Base-by-base conservation (phyloP, 768 basidiomycete species). In the Boletus subparvulus region DNA sequence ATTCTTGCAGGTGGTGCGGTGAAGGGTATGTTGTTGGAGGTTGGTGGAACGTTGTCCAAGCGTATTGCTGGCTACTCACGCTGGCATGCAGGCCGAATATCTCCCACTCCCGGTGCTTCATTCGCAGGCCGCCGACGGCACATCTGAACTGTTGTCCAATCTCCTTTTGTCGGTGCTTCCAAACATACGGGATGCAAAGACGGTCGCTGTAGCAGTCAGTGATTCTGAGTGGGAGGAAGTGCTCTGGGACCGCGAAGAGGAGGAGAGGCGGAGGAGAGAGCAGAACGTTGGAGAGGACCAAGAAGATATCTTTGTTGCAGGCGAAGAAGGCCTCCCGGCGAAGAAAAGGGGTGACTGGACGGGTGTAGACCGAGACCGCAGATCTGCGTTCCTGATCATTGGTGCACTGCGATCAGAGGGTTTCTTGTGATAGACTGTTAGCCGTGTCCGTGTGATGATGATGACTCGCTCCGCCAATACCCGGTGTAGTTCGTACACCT, bases 1-100 rank as follows among this genome's bases (percentile, higher is more conserved):
- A 79, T 83, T 42, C 75, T 90, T 19, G 82, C 87, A 21, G 88
- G 89, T 21, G 89, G 90, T 33, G 83, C 82, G 7, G 77, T 88
- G 4, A 90, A 85, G 65, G 90, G 90, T n/a, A 90, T 93, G 87
- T 76, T 93, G 40, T 75, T 93, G 28, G 90, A 93, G 83, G 90
- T 89, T 56, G 56, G 73, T 59, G 30, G 19, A 32, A 41, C 35
- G 6, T 19, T 19, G 46, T 54, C 39, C 32, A 16, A 36, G 49
- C 53, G 50, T 35, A 52, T 17, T 5, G 8, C 33, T 21, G 4
- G 43, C 60, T 53, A 39, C 52, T 64, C 33, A 50, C 32, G 12
- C 33, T 6, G 17, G 41, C 13, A 9, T 40, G n/a, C 55, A 91
- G 90, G 90, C 88, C 8, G 90, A 93, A 69, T 93, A 92, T 67